Percentiles rank a stretch among this genome's conserved stretches.
Evolutionary conservation across 805 yeast species (phyloP).

Genomic region (Candida ovalis): DNA sequence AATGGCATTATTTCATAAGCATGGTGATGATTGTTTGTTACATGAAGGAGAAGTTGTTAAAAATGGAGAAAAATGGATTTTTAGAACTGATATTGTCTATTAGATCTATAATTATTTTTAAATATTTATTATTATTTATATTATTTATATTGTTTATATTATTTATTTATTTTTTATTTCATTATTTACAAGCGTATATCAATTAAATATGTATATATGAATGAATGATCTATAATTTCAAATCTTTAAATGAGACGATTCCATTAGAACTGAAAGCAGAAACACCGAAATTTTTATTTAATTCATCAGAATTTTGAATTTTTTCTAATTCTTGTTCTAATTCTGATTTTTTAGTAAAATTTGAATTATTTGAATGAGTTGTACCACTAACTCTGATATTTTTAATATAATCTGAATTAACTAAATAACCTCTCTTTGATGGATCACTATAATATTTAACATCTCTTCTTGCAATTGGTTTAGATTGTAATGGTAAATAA

Average conservation of each 20-base stretch:
- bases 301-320: slow-evolving; percentile 14
- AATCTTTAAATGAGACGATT: slow-evolving; percentile 23
- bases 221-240: slow-evolving; percentile 12
- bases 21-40: slow-evolving; percentile 58
- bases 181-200: not conserved
- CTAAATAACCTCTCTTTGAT: slow-evolving; percentile 72
- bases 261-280: slow-evolving; percentile 22
- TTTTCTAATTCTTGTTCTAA: slow-evolving; percentile 13
- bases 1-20: slow-evolving; percentile 58
- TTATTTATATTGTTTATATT: too few relatives aligned
- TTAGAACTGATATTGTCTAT: slow-evolving; percentile 54
- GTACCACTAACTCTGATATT: slow-evolving; percentile 18
- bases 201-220: slow-evolving; percentile 7
- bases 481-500: slow-evolving; percentile 76
- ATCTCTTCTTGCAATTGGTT: slow-evolving; percentile 81
- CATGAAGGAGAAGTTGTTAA: slow-evolving; percentile 55
- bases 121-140: too few relatives aligned
- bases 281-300: slow-evolving; percentile 12
- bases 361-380: slow-evolving; percentile 1
- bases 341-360: slow-evolving; percentile 17
- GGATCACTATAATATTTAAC: slow-evolving; percentile 72
- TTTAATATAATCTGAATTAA: slow-evolving; percentile 34
- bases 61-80: slow-evolving; percentile 57
- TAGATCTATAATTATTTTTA: slow-evolving; percentile 2
- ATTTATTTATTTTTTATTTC: not conserved